Base-by-base conservation (phyloP, 2,329 filamentous ascomycete species). In the Alternaria ventricosa region DNA sequence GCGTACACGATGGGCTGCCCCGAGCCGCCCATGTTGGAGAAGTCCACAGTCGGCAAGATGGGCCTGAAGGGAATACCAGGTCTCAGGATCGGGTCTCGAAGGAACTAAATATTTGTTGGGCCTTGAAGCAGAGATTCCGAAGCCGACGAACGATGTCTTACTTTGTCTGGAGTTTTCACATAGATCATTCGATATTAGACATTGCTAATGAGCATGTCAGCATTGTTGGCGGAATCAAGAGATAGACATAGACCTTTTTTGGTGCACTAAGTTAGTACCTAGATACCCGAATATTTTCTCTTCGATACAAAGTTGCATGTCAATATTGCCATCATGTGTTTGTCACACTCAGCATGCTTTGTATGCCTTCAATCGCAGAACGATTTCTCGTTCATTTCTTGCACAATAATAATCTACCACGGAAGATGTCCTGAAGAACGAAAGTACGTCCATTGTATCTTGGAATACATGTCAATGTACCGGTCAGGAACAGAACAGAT, bases 21-120 rank as follows among this genome's bases (percentile, higher is more conserved):
- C 3, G 83, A 84, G 70, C 78, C 81, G 25, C 83, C 83, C 1
- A 71, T 81, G 66, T 78, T 85, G 43, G 82, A 84, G 55, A 83
- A 81, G 73, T 80, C 75, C 58, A 76, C 79, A 1, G 76, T 84
- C 4, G 81, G 82, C 46, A 84, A 84, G 75, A 84, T 84, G 83
- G 82, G 83, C 5, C 61, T 84, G 64, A 83, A 82, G 70, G 82
- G 83, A 45, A 81, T 83, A 5, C 73, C 70, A 13, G 83, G 83
- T 12, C 71, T 84, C 45, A 74, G 69, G 28, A 72, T 79, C 49
- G 78, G 76, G 20, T 70, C 71, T 20, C 69, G 69, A 30, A 69
- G 66, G 57, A 53, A 45, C 23, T 50, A 12, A 23, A 20, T 22
- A n/a, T 28, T 20, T 23, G 9, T 51, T 33, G 15, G 8, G 22